These are phyloP conservation scores for Colletotrichum cordylinicola DNA, from an alignment of 2,329 filamentous ascomycete species.

Conservation along the genomic window DNA sequence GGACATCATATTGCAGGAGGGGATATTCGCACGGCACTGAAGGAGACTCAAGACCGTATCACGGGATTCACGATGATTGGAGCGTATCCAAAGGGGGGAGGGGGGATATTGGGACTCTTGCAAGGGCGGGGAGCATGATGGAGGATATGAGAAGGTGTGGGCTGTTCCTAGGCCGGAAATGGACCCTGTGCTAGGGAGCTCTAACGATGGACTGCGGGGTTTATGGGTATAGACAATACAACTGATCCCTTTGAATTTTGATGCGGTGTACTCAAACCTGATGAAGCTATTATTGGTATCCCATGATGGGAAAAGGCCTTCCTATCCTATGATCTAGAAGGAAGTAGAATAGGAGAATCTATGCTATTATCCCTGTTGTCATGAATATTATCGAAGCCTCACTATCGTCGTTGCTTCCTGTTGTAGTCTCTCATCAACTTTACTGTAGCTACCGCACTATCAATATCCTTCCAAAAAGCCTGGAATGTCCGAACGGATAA, in stretches of 20 bases:
- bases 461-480: no score
- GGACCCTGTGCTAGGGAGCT: background rate
- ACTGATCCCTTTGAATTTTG: rapidly evolving
- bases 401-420: no score
- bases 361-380: no score
- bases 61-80: background rate
- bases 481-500: no score
- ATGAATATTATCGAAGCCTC: no score
- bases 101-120: background rate
- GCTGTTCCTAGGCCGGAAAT: background rate
- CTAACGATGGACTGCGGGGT: background rate
- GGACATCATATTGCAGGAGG: background rate
- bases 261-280: background rate
- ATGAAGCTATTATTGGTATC: background rate
- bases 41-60: background rate
- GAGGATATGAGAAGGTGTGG: background rate
- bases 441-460: no score
- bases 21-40: background rate
- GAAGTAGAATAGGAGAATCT: no score
- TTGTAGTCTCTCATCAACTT: no score
- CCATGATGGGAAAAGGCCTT: background rate
- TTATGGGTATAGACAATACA: background rate
- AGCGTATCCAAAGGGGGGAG: background rate
- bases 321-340: no score
- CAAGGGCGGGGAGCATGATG: background rate